A percentile compares a stretch with the other conserved stretches of the same genome.
phyloP scores from a whole-genome alignment of 352 stramenopile genomes.

The Aphanomyces astaci region DNA sequence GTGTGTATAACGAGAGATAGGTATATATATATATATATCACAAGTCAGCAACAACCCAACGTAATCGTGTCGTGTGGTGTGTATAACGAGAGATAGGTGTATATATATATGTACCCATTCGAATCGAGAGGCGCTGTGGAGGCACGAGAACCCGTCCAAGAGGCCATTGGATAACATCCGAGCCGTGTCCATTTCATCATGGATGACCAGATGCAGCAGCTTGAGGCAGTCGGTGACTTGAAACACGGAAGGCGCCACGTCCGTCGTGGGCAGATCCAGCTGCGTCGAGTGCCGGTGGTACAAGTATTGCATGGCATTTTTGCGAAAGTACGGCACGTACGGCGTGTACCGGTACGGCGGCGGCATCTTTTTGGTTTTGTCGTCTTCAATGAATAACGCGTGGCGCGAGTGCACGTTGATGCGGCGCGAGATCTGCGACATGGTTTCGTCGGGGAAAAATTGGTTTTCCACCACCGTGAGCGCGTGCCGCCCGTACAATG shows the following conservation, averaged over 20 bases:
- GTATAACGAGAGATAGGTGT: too few relatives aligned
- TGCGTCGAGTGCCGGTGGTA: constrained; percentile 53
- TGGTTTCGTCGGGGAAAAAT: constrained; percentile 36
- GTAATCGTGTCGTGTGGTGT: too few relatives aligned
- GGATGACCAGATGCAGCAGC: constrained; percentile 37
- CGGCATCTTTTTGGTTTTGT: constrained; percentile 24
- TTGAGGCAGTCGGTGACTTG: constrained; percentile 54
- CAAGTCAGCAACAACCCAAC: too few relatives aligned
- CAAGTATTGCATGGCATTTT: constrained; percentile 47
- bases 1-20: too few relatives aligned
- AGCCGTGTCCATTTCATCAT: constrained; percentile 41
- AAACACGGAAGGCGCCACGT: constrained; percentile 40
- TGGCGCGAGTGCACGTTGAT: constrained; percentile 43
- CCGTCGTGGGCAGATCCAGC: constrained; percentile 35
- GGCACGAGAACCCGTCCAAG: constrained; percentile 31
- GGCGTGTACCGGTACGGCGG: constrained; percentile 20
- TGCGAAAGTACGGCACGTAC: constrained; percentile 32
- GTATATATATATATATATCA: too few relatives aligned
- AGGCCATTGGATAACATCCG: constrained; percentile 29
- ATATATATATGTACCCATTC: constrained; percentile 38
- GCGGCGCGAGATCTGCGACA: constrained; percentile 37
- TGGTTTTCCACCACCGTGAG: constrained; percentile 37
- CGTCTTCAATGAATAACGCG: constrained; percentile 26
- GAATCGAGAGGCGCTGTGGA: constrained; percentile 54
- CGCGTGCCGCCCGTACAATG: constrained; percentile 30